A percentile compares a stretch with the other conserved stretches of the same genome.
Evolutionary conservation across 495 filamentous ascomycete species (phyloP).

Genomic region (Alectoria sarmentosa): DNA sequence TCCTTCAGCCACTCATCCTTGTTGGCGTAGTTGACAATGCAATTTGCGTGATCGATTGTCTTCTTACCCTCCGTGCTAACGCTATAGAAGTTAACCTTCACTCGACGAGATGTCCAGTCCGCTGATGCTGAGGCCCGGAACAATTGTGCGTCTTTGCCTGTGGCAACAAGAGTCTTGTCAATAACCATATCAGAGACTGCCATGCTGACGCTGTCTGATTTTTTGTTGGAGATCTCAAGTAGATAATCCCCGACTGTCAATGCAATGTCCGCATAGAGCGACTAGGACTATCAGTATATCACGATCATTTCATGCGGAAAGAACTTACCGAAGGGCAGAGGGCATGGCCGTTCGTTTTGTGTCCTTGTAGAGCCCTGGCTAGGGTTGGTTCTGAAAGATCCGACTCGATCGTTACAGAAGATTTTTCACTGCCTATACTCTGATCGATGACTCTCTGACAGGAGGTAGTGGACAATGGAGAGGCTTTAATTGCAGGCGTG

Average conservation of each 20-base stretch:
- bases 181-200: constrained; percentile 28
- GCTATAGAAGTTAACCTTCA: not conserved
- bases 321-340: constrained; percentile 34
- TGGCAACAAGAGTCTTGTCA: not conserved
- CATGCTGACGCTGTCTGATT: constrained; percentile 34
- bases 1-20: constrained; percentile 4
- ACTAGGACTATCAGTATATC: too few relatives aligned
- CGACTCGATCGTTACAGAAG: constrained; percentile 47
- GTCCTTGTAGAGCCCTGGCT: constrained; percentile 44
- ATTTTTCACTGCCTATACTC: constrained; percentile 41
- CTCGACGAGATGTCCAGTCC: not conserved
- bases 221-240: constrained; percentile 28
- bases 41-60: constrained; percentile 1
- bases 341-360: constrained; percentile 47
- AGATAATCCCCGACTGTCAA: constrained; percentile 40
- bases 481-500: constrained; percentile 13
- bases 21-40: constrained; percentile 4
- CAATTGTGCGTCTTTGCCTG: not conserved
- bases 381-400: constrained; percentile 46
- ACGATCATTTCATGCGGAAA: too few relatives aligned
- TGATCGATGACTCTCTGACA: constrained; percentile 37
- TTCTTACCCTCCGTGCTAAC: not conserved
- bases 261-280: too few relatives aligned
- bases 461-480: constrained; percentile 1
- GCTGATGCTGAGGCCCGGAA: not conserved